Conservation (phyloP, 1,284 basidiomycete genomes). For the Heterobasidion occidentale region DNA sequence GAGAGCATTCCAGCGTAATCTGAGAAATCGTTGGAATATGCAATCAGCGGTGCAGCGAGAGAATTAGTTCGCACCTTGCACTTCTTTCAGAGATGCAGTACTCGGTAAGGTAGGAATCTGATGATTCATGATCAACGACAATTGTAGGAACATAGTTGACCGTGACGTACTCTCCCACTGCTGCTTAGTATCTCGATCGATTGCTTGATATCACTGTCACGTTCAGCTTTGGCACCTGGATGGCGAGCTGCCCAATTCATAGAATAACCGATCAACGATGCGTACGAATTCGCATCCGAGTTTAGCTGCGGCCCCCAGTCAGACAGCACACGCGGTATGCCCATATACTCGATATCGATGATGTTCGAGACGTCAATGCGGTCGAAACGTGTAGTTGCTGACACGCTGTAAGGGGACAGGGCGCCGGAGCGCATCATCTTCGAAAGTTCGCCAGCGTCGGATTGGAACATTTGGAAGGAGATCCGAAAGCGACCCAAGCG, state of each 20-base stretch:
- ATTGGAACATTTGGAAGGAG: slow-evolving; percentile 20
- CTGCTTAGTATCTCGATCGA: background rate
- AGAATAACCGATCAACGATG: slow-evolving; percentile 33
- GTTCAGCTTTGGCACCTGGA: background rate
- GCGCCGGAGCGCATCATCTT: slow-evolving; percentile 12
- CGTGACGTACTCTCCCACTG: background rate
- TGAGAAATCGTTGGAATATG: background rate
- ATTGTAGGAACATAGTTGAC: background rate
- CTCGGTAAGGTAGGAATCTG: background rate
- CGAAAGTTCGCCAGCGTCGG: slow-evolving; percentile 21
- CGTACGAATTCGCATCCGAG: slow-evolving; percentile 9
- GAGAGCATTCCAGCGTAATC: slow-evolving; percentile 6
- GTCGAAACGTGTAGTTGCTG: slow-evolving; percentile 25
- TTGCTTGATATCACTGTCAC: background rate
- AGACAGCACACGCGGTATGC: slow-evolving; percentile 22
- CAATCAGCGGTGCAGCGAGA: background rate
- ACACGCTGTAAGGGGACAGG: slow-evolving; percentile 15
- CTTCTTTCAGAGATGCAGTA: background rate
- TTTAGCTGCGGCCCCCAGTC: slow-evolving; percentile 30
- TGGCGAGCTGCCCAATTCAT: slow-evolving; percentile 33
- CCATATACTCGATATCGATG: slow-evolving; percentile 31
- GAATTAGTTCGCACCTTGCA: background rate
- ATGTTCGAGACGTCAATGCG: slow-evolving; percentile 38
- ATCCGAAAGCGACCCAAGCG: slow-evolving; percentile 25
- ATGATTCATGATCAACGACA: background rate